Evolutionary conservation across 2,329 filamentous ascomycete species (phyloP).

Genomic region (Aspergillus alliaceus): DNA sequence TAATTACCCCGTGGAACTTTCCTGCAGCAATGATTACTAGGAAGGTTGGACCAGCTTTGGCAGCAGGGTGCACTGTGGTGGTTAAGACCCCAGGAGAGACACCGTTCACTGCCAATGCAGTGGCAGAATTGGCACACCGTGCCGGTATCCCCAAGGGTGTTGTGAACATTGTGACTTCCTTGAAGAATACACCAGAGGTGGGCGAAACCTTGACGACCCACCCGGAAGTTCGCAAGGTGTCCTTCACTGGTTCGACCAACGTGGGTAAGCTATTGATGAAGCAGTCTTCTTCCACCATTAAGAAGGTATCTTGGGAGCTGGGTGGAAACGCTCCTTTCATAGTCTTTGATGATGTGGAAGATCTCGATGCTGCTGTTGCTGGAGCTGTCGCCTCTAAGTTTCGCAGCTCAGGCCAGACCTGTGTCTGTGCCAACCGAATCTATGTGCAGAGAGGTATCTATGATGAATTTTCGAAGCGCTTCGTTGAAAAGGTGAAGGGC

Average conservation of each 20-base stretch:
- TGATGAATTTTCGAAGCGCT: constrained; percentile 55
- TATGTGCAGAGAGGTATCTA: constrained; percentile 55
- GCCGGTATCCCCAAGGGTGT: constrained; percentile 90
- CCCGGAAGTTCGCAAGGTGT: constrained; percentile 79
- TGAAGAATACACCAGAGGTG: constrained; percentile 76
- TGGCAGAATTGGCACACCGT: constrained; percentile 81
- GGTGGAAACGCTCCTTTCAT: constrained; percentile 96
- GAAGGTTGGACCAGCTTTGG: constrained; percentile 62
- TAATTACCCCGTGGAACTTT: constrained; percentile 70
- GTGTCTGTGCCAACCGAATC: constrained; percentile 71
- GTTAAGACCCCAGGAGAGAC: constrained; percentile 91
- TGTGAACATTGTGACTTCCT: constrained; percentile 80
- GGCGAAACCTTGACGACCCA: constrained; percentile 75
- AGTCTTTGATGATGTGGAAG: constrained; percentile 85
- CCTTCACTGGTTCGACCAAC: constrained; percentile 78
- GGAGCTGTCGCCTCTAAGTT: constrained; percentile 89
- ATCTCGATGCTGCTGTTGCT: constrained; percentile 78
- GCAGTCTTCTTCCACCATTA: constrained; percentile 78
- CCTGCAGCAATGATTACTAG: constrained; percentile 55
- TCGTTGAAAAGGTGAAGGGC: constrained; percentile 53
- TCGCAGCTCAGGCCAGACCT: constrained; percentile 92
- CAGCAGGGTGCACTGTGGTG: constrained; percentile 93
- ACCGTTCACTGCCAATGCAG: constrained; percentile 82
- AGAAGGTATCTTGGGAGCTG: constrained; percentile 86
- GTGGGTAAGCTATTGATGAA: constrained; percentile 81